phyloP scores from a whole-genome alignment of 495 filamentous ascomycete genomes.

The Penicillium robsamsonii region DNA sequence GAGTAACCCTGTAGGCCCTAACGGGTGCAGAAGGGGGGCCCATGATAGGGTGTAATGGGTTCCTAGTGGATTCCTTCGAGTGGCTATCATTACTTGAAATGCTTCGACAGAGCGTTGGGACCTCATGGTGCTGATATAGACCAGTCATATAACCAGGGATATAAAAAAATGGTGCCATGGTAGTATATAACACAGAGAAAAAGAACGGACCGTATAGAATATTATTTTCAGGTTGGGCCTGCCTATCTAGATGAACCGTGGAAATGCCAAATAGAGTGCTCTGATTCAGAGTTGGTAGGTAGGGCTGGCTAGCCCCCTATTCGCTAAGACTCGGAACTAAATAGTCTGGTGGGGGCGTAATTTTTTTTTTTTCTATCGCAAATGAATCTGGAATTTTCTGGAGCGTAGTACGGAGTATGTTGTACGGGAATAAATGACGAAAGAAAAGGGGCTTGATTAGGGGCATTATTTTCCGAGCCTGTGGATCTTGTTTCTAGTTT shows the following conservation, averaged over 20 bases:
- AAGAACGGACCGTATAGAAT: too few relatives aligned
- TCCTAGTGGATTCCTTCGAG: slow-evolving; percentile 18
- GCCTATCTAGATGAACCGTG: background rate
- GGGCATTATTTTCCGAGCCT: slow-evolving; percentile 12
- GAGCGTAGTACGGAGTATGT: background rate
- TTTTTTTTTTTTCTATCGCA: slow-evolving; percentile 1
- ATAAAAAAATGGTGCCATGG: background rate
- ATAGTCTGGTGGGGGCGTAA: slow-evolving; percentile 10
- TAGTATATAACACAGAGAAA: too few relatives aligned
- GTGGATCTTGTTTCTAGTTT: background rate
- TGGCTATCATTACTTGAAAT: slow-evolving; percentile 34
- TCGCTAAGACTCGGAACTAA: slow-evolving; percentile 6
- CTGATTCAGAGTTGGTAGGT: slow-evolving; percentile 9
- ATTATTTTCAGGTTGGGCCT: background rate
- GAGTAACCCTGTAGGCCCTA: slow-evolving; percentile 17
- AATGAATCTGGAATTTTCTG: background rate
- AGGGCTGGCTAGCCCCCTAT: slow-evolving; percentile 14
- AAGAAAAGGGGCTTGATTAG: slow-evolving; percentile 26
- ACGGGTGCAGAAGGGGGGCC: slow-evolving; percentile 26
- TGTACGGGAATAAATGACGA: background rate
- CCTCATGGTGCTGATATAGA: slow-evolving; percentile 9
- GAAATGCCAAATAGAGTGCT: slow-evolving; percentile 9
- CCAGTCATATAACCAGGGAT: background rate
- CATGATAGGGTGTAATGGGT: slow-evolving; percentile 17
- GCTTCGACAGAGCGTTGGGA: slow-evolving; percentile 17